Conservation (phyloP, 2,329 filamentous ascomycete genomes). For the Pleoardoris graminearum region DNA sequence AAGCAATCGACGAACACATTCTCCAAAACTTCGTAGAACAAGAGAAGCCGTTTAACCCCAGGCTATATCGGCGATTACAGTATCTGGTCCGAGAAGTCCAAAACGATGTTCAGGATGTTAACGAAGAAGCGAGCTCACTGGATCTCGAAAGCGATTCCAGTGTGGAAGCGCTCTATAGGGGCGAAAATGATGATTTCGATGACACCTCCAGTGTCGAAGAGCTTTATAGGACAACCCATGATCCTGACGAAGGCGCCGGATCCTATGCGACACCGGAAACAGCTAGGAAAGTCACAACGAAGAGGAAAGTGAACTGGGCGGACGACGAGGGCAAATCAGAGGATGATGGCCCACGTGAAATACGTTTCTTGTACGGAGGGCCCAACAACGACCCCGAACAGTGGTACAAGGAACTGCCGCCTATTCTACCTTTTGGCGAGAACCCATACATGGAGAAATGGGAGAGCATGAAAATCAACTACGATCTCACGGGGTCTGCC, state of each 20-base stretch:
- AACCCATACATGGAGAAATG: constrained; percentile 31
- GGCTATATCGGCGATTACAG: constrained; percentile 24
- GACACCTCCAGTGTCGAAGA: neutral
- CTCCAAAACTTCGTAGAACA: constrained; percentile 22
- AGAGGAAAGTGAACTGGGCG: neutral
- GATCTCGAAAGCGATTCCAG: constrained; percentile 10
- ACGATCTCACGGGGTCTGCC: constrained; percentile 25
- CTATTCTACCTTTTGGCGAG: constrained; percentile 33
- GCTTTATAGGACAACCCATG: neutral
- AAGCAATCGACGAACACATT: constrained; percentile 31
- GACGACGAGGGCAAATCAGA: neutral
- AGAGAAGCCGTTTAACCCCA: constrained; percentile 21
- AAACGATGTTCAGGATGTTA: constrained; percentile 16
- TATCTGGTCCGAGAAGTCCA: constrained; percentile 26
- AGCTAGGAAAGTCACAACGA: no score
- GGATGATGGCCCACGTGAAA: constrained; percentile 9
- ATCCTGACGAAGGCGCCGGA: neutral
- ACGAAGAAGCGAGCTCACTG: constrained; percentile 10
- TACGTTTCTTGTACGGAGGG: constrained; percentile 31
- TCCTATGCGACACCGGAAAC: neutral
- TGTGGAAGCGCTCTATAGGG: constrained; percentile 14
- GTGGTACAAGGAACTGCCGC: constrained; percentile 26
- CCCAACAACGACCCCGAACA: constrained; percentile 25
- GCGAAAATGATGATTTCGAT: neutral
- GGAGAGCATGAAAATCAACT: constrained; percentile 36